phyloP scores from a whole-genome alignment of 768 basidiomycete genomes.

The Coprinopsis sp. region DNA sequence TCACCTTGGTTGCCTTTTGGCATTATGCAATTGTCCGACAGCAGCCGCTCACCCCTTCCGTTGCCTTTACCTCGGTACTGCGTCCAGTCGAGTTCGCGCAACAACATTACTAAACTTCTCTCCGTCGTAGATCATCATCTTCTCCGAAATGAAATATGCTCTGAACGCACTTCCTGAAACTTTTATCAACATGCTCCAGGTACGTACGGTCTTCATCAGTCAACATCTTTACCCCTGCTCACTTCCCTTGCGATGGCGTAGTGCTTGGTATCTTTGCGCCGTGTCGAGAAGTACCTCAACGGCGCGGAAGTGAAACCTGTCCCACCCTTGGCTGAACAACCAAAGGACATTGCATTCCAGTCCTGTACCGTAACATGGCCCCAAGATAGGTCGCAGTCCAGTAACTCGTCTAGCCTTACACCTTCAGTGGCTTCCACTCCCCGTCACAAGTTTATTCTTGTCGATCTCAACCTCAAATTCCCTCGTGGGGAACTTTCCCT shows the following conservation, averaged over 20 bases:
- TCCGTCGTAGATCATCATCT: constrained; percentile 46
- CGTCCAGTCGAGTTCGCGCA: too few relatives aligned
- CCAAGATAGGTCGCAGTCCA: constrained; percentile 55
- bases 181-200: constrained; percentile 86
- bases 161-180: constrained; percentile 87
- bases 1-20: constrained; percentile 61
- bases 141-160: constrained; percentile 84
- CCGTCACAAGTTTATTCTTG: constrained; percentile 69
- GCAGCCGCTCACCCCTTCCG: constrained; percentile 71
- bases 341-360: constrained; percentile 65
- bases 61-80: constrained; percentile 76
- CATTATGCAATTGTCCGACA: constrained; percentile 70
- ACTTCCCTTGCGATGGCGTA: constrained; percentile 18
- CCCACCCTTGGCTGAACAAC: constrained; percentile 50
- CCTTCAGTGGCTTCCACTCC: constrained; percentile 69
- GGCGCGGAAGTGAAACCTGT: constrained; percentile 67
- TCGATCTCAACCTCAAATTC: constrained; percentile 76
- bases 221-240: not conserved
- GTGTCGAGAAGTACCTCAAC: constrained; percentile 87
- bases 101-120: too few relatives aligned
- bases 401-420: constrained; percentile 35
- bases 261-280: constrained; percentile 79
- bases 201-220: constrained; percentile 16
- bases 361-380: constrained; percentile 92
- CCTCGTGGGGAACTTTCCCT: constrained; percentile 76